Evolutionary conservation across 2,329 filamentous ascomycete genomes (phyloP), one percentile per base, ranked within the genome.

Genomic region (Simplicillium sp.): DNA sequence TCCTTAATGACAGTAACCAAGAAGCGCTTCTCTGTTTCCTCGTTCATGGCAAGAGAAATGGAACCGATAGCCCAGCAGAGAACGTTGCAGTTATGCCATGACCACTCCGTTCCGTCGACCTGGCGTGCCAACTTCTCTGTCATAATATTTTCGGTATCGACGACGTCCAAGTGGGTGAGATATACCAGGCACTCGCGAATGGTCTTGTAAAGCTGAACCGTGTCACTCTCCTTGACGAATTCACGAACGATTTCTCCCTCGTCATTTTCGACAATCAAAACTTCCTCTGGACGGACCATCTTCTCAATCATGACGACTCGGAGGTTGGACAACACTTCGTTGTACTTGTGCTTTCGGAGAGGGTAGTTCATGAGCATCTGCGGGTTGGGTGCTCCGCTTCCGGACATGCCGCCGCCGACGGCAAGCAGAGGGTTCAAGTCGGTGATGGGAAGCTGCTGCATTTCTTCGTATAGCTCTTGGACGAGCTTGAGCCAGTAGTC

Each of bases 401-500:
- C 85, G 14, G 84, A 75, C 42, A 89, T 68, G 37, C 80, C 78
- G 33, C 80, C 20, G 48, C 73, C 73, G 69, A 94, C 84, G 54
- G 79, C 84, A 54, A 94, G 76, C 14, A 98, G 73, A 11, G 92
- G 88, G 59, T 95, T 96, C 54, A 92, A 72, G 53, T 98, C 92
- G 39, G 86, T 88, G 51, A 97, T 86, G 7, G 92, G 94, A 3
- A 97, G 79, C 48, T 88, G 79, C 64, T 98, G 92, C 89, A 97
- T 96, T 69, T 98, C 92, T 60, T 98, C 92, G 60, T 97, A 98
- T 16, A 98, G 76, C 64, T 97, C 92, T 56, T 94, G 90, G 7
- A 98, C 94, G 38, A 97, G 75, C 66, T 96, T 97, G 31, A 94
- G 92, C 92, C 92, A 98, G 68, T 98, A 98, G 61, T 98, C 94